A percentile compares a stretch with the other conserved stretches of the same genome.
These are phyloP conservation scores for Aspergillus sp. DNA, from an alignment of 2,329 filamentous ascomycete genomes.

Conservation along the genomic window DNA sequence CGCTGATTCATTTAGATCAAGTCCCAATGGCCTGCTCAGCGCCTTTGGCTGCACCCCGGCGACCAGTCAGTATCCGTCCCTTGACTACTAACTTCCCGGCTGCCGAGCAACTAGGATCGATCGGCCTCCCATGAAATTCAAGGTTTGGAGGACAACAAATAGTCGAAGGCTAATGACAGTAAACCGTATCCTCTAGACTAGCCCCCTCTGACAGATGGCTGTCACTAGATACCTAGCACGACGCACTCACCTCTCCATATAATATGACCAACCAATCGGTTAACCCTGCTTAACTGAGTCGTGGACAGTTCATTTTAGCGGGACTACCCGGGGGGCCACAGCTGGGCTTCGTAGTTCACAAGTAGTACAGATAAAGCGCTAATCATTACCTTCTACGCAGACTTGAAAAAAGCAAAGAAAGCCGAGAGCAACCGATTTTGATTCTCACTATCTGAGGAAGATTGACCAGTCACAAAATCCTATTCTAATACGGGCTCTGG, in stretches of 20 bases:
- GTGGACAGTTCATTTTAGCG: slow-evolving; percentile 1
- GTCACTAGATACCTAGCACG: background rate
- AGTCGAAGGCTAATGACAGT: background rate
- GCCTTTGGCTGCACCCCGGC: background rate
- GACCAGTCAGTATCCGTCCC: background rate
- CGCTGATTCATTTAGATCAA: background rate
- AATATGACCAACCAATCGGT: background rate
- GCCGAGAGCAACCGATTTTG: background rate
- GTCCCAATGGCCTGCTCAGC: background rate
- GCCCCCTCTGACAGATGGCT: background rate
- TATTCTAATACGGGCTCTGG: background rate
- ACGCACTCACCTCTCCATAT: background rate
- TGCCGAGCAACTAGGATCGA: background rate
- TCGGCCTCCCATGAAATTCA: background rate
- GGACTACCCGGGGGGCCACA: slow-evolving; percentile 1
- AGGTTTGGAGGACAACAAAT: slow-evolving; percentile 1
- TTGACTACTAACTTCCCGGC: background rate
- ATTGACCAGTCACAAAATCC: slow-evolving; percentile 3
- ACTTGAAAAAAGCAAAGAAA: background rate
- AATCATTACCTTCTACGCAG: background rate
- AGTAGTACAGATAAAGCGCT: background rate
- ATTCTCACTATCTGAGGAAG: background rate
- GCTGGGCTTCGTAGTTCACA: background rate
- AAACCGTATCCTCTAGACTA: background rate
- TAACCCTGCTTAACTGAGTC: background rate